Base-by-base conservation (phyloP, 139 green algal species). In the Microglena sp. region DNA sequence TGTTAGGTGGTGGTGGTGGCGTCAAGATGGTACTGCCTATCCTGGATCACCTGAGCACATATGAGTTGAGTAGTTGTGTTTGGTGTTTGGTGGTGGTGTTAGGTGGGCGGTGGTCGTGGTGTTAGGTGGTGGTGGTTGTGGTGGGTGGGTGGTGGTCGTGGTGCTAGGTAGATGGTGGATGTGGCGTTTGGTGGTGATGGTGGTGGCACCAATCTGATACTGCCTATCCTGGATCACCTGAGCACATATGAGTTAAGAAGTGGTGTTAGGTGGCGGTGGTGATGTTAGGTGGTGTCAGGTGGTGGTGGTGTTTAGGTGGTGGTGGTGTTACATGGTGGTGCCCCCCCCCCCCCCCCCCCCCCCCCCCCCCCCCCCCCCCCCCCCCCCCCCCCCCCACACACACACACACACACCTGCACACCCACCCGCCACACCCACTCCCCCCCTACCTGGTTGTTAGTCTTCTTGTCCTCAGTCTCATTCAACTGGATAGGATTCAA, bases 401-500 rank as follows among this genome's bases (percentile, higher is more conserved):
- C n/a, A n/a, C n/a, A n/a, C n/a, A n/a, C n/a, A n/a, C n/a, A n/a
- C n/a, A n/a, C n/a, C n/a, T n/a, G n/a, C n/a, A n/a, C n/a, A n/a
- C n/a, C n/a, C n/a, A n/a, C n/a, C n/a, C n/a, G n/a, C n/a, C n/a
- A n/a, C n/a, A n/a, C n/a, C n/a, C n/a, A n/a, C n/a, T n/a, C n/a
- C n/a, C 6, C 44, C 26, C 66, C 4, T 32, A 86, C 79, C 72
- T 82, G 64, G 54, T 93, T 90, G 50, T 93, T 94, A 4, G 90
- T 96, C 70, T 94, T 91, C 62, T 86, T 84, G 72, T 98, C 93
- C 28, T 80, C 73, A 3, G 80, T 95, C 79, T 99, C 94, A 76
- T 94, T 95, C 64, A 96, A 68, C 77, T 99, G 94, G 58, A 99
- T 95, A 33, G 72, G 69, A 80, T 99, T 98, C n/a, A n/a, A n/a